Percentiles rank a stretch among this genome's conserved stretches.
phyloP scores from a whole-genome alignment of 2,329 filamentous ascomycete species.

The Aspergillus sp. region DNA sequence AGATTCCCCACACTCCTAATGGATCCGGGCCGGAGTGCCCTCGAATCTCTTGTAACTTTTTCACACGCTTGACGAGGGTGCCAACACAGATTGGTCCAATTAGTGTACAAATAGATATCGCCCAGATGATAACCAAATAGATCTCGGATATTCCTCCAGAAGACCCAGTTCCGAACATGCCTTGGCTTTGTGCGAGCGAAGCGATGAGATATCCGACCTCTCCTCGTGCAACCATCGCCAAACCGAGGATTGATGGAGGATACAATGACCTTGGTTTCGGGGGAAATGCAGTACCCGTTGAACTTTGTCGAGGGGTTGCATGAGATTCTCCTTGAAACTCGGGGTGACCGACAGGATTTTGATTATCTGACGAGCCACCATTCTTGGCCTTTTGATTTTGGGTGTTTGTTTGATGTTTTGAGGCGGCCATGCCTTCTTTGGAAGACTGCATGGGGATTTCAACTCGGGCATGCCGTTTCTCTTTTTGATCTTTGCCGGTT shows the following conservation, averaged over 20 bases:
- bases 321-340: not conserved
- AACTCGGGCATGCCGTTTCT: no score
- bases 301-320: not conserved
- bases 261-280: slow-evolving; percentile 59
- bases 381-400: no score
- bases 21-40: slow-evolving; percentile 26
- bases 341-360: not conserved
- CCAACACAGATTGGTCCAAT: slow-evolving; percentile 49
- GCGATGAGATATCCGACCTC: slow-evolving; percentile 77
- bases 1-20: slow-evolving; percentile 41
- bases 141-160: slow-evolving; percentile 36
- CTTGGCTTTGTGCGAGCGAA: slow-evolving; percentile 56
- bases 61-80: slow-evolving; percentile 43
- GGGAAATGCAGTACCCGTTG: slow-evolving; percentile 14
- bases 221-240: slow-evolving; percentile 70
- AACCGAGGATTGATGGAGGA: slow-evolving; percentile 61
- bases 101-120: slow-evolving; percentile 52
- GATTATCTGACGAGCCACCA: no score
- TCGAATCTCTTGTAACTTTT: slow-evolving; percentile 27
- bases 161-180: slow-evolving; percentile 45
- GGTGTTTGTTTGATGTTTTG: not conserved
- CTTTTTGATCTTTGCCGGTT: not conserved
- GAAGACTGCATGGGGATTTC: not conserved
- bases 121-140: slow-evolving; percentile 52
- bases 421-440: not conserved